Base-by-base conservation (phyloP, 2,329 filamentous ascomycete species). In the Neofusicoccum ribis region DNA sequence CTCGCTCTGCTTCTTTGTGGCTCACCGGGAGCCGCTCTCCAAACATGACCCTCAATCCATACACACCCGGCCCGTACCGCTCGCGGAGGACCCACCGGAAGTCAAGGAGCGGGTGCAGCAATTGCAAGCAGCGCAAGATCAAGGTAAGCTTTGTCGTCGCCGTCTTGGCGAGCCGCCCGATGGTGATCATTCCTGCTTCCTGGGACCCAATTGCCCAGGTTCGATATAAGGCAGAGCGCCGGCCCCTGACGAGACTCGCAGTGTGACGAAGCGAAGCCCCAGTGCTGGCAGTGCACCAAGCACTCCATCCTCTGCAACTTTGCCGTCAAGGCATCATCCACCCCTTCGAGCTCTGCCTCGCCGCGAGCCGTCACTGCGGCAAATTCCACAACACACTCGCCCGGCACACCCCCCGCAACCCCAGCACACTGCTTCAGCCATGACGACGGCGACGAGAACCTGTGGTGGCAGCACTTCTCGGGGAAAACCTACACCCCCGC, bases 201-300 rank as follows among this genome's bases (percentile, higher is more conserved):
- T 23, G 20, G 20, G 20, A 23, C 12, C 2, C 27, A 17, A 14
- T 47, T 12, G 46, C 11, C 15, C 34, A 1, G n/a, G 7, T 15
- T 23, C 31, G 2, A 8, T 3, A 15, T 23, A 15, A 8, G 1
- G n/a, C 49, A n/a, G 15, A 4, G 27, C 15, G n/a, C 17, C n/a
- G 5, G 37, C 58, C 37, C 3, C 43, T 61, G 36, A 61, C 58
- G 9, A 23, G 12, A 6, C 27, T 9, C 12, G 34, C 44, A 75
- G 72, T 75, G 73, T 60, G 73, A 75, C 65, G 73, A 75, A 63
- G 66, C 69, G 44, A 70, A 69, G 39, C 73, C 73, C 2, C 68
- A 66, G 20, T 75, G 73, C 65, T 69, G 70, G 17, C 72, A 72
- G 39, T 75, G 73, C 50, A 70, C 72, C 15, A 75, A 73, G 59